Conservation (phyloP, 1,284 basidiomycete genomes). For the Pseudozyma sp. region DNA sequence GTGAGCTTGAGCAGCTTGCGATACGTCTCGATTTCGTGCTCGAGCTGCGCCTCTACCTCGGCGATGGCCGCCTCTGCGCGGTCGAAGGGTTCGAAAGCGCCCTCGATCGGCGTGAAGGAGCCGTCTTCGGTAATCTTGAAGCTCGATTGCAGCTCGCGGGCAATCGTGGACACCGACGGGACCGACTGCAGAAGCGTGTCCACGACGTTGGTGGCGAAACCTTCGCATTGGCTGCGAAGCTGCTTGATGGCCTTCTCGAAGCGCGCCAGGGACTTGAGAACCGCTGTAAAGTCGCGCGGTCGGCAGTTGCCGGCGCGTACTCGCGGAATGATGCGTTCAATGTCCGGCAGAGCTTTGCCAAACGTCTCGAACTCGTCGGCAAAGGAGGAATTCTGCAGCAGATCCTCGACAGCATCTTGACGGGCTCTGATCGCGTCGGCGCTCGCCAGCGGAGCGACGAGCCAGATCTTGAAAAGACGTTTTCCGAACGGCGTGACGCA, state of each 20-base stretch:
- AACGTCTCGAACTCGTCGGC: constrained; percentile 58
- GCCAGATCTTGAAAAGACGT: constrained; percentile 67
- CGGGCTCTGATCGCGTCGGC: constrained; percentile 59
- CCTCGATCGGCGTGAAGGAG: constrained; percentile 59
- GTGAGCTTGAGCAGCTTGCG: constrained; percentile 55
- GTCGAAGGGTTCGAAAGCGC: constrained; percentile 58
- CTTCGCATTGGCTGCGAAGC: constrained; percentile 30
- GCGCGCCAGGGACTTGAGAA: constrained; percentile 56
- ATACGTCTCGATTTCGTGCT: constrained; percentile 51
- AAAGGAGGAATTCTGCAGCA: constrained; percentile 52
- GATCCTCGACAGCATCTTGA: constrained; percentile 65
- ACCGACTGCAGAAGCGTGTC: constrained; percentile 46
- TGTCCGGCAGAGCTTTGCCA: constrained; percentile 62
- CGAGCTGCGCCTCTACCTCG: constrained; percentile 58
- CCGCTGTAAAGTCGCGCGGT: constrained; percentile 63
- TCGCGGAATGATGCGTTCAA: constrained; percentile 65
- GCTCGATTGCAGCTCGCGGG: constrained; percentile 52
- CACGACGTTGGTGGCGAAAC: constrained; percentile 46
- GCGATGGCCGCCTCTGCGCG: constrained; percentile 51
- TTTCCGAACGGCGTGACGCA: constrained; percentile 67
- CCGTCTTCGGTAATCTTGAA: constrained; percentile 62
- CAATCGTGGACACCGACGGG: constrained; percentile 57
- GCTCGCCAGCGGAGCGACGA: constrained; percentile 61
- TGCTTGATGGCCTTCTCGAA: constrained; percentile 44
- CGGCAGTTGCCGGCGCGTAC: constrained; percentile 65